A percentile compares a stretch with the other conserved stretches of the same genome.
Conservation (phyloP, 2,329 filamentous ascomycete species). For the Triangularia verruculosa region DNA sequence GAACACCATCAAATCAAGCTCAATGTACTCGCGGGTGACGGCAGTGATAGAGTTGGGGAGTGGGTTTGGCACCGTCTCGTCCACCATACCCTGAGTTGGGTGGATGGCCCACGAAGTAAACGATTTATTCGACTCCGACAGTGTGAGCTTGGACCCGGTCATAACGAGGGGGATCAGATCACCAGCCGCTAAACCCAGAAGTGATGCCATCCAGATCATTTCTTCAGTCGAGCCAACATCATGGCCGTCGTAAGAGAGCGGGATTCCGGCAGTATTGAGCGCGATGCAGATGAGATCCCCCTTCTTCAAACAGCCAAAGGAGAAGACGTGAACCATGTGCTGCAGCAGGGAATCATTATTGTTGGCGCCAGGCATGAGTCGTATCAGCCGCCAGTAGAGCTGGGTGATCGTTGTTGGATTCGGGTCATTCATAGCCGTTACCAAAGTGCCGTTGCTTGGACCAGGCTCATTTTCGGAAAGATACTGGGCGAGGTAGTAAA, state of each 20-base stretch:
- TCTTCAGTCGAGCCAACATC: constrained; percentile 14
- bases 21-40: constrained; percentile 23
- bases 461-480: constrained; percentile 10
- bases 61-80: neutral
- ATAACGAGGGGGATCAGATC: constrained; percentile 22
- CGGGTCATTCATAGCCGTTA: constrained; percentile 6
- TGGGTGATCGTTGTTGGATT: constrained; percentile 19
- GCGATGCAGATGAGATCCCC: constrained; percentile 28
- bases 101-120: constrained; percentile 19
- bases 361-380: constrained; percentile 7
- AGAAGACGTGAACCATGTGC: constrained; percentile 24
- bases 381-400: constrained; percentile 18
- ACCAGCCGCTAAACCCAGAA: constrained; percentile 22
- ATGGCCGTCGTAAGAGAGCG: constrained; percentile 21
- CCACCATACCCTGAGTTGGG: constrained; percentile 2
- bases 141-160: constrained; percentile 3
- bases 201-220: constrained; percentile 22
- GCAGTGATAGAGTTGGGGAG: constrained; percentile 14
- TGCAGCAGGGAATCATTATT: constrained; percentile 17
- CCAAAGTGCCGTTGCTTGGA: neutral
- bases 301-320: constrained; percentile 19
- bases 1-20: constrained; percentile 26
- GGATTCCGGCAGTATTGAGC: constrained; percentile 27
- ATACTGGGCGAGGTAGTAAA: constrained; percentile 20
- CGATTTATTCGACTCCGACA: neutral